phyloP scores from a whole-genome alignment of 768 basidiomycete species.

The Pleurotus giganteus region DNA sequence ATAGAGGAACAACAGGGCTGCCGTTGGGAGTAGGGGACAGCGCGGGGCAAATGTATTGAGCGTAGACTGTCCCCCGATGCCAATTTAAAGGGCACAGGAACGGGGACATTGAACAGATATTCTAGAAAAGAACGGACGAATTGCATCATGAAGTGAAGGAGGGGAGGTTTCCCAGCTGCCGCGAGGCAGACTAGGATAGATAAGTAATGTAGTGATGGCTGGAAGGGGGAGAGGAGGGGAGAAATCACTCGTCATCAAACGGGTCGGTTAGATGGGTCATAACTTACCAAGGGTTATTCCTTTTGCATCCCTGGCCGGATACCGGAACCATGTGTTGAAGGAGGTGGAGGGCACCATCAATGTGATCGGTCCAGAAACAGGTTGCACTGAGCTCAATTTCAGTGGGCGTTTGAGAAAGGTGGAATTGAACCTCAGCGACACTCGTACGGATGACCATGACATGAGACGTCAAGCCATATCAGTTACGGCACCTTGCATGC shows the following conservation, averaged over 20 bases:
- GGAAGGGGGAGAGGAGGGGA: neutral
- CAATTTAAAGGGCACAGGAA: constrained; percentile 1
- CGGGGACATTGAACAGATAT: neutral
- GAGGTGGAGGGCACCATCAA: neutral
- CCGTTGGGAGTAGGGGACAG: neutral
- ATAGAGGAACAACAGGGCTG: constrained; percentile 3
- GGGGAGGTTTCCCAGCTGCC: constrained; percentile 2
- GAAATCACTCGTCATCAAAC: constrained; percentile 4
- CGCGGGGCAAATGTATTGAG: neutral
- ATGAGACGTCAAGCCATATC: neutral
- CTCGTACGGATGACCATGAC: neutral
- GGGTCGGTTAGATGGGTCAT: constrained; percentile 3
- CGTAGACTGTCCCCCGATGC: neutral
- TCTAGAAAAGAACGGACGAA: constrained; percentile 7
- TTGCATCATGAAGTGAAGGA: constrained; percentile 6
- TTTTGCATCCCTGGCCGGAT: neutral
- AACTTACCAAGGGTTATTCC: neutral
- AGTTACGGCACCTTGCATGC: neutral
- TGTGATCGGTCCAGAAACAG: neutral
- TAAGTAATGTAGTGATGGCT: neutral
- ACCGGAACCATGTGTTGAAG: neutral
- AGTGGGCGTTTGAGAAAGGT: neutral
- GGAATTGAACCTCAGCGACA: neutral
- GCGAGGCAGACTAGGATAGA: constrained; percentile 7
- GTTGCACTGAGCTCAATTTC: neutral